Base-by-base conservation (phyloP, 306 rosid species). In the Acmispon strigosus region DNA sequence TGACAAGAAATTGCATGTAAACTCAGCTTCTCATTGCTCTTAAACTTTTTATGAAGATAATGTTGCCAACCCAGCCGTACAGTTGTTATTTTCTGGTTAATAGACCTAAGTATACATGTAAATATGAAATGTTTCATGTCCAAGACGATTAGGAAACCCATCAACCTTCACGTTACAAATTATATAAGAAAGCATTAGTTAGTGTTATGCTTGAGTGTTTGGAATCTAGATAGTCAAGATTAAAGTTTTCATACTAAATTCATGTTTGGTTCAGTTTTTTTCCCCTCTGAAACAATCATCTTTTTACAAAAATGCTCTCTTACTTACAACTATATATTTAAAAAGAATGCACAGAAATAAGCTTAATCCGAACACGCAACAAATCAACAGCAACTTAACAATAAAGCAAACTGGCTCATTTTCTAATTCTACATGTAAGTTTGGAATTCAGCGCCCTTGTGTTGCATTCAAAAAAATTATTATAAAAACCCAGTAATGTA, bases 41-140 rank as follows among this genome's bases (percentile, higher is more conserved):
- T 47, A 49, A 48, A 42, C 34, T 24, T 48, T 22, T 15, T 11
- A 34, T 39, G 39, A 54, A 61, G 41, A 64, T 45, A 57, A 27
- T 47, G 54, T 66, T 62, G 55, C 47, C 49, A 53, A 36, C 74
- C 19, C 18, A 41, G 45, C 17, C 22, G 39, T 12, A 8, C 61
- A 13, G 12, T 66, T 65, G 44, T 44, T 43, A 49, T 53, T 67
- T 62, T 64, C 50, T 8, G 56, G 39, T 65, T 20, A 70, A 19
- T 32, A 66, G 37, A 65, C 20, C 42, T 62, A 66, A 34, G 61
- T 53, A 48, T 32, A 20, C 53, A 32, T 53, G 39, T 70, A 41
- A 74, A 20, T 57, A 67, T 14, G 48, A 72, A 17, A 75, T 42
- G 36, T 29, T 42, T 70, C 52, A 55, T 42, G 62, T 39, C 32